Conservation (phyloP, 1,139 yeast species). For the Candida tunisiensis region DNA sequence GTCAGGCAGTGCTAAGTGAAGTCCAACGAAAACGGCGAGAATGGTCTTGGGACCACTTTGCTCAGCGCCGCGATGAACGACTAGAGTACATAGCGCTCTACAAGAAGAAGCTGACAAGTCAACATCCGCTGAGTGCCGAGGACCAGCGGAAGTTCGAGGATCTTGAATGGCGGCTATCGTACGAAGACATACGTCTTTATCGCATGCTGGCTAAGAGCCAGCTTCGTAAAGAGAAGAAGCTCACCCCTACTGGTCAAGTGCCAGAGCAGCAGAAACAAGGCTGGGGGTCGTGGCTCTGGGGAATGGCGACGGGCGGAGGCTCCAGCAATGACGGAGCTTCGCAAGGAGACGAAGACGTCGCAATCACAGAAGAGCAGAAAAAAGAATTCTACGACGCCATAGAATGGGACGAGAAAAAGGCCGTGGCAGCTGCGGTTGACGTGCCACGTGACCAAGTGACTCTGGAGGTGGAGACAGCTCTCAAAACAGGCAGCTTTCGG, state of each 20-base stretch:
- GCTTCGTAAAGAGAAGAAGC: slow-evolving; percentile 35
- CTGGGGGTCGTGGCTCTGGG: slow-evolving; percentile 23
- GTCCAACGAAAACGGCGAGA: slow-evolving; percentile 64
- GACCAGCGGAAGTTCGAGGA: slow-evolving; percentile 27
- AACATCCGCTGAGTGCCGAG: slow-evolving; percentile 2
- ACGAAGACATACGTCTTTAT: slow-evolving; percentile 73
- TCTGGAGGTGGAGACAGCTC: slow-evolving; percentile 46
- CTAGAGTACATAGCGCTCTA: slow-evolving; percentile 51
- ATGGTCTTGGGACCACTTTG: slow-evolving; percentile 84
- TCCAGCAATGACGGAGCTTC: too few species aligned
- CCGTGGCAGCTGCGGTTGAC: slow-evolving; percentile 36
- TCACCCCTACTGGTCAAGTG: slow-evolving; percentile 3
- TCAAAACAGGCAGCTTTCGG: slow-evolving; percentile 63
- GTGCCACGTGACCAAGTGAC: slow-evolving; percentile 61
- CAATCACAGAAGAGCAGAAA: slow-evolving; percentile 27
- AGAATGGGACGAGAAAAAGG: slow-evolving; percentile 65
- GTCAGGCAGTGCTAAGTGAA: slow-evolving; percentile 53
- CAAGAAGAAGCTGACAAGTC: slow-evolving; percentile 32
- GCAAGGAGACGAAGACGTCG: slow-evolving; percentile 14
- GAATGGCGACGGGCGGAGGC: slow-evolving; percentile 10
- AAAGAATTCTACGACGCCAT: slow-evolving; percentile 85
- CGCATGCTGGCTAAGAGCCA: slow-evolving; percentile 64
- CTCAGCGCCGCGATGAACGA: slow-evolving; percentile 56
- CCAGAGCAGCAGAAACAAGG: neutral
- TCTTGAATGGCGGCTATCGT: slow-evolving; percentile 44